Evolutionary conservation across 2,329 filamentous ascomycete species (phyloP).

Genomic region (Aspergillus tamarii): DNA sequence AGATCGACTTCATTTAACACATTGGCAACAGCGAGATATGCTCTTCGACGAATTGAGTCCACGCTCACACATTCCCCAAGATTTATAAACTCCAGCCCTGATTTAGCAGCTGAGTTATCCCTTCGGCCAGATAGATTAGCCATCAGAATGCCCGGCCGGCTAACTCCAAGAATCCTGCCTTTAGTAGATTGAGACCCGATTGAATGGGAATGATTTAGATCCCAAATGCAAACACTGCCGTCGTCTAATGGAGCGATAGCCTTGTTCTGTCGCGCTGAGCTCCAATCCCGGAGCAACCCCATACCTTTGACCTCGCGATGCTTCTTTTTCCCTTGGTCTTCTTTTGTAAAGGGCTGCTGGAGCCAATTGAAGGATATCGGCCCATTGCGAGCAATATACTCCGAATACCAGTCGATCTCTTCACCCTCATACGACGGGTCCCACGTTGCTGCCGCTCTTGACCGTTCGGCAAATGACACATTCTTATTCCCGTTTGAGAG

Average conservation of each 20-base stretch:
- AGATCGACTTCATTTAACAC: constrained; percentile 82
- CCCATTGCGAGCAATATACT: constrained; percentile 82
- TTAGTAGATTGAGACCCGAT: constrained; percentile 45
- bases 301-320: constrained; percentile 71
- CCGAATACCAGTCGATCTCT: constrained; percentile 79
- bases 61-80: constrained; percentile 84
- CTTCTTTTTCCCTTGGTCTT: constrained; percentile 41
- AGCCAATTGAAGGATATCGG: constrained; percentile 78
- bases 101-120: constrained; percentile 30
- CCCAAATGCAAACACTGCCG: constrained; percentile 86
- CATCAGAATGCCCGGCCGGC: constrained; percentile 68
- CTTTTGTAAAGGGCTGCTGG: constrained; percentile 56
- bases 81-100: constrained; percentile 42
- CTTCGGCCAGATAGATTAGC: constrained; percentile 68
- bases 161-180: constrained; percentile 65
- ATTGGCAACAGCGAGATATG: constrained; percentile 79
- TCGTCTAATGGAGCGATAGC: constrained; percentile 82
- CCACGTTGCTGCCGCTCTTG: constrained; percentile 67
- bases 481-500: constrained; percentile 4
- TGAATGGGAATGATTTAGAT: constrained; percentile 57
- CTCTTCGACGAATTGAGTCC: constrained; percentile 67
- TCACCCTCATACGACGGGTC: constrained; percentile 76
- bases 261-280: constrained; percentile 57
- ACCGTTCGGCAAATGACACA: constrained; percentile 28
- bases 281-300: constrained; percentile 64